These are phyloP conservation scores for Diutina catenulata DNA, from an alignment of 1,139 yeast species.

Conservation along the genomic window DNA sequence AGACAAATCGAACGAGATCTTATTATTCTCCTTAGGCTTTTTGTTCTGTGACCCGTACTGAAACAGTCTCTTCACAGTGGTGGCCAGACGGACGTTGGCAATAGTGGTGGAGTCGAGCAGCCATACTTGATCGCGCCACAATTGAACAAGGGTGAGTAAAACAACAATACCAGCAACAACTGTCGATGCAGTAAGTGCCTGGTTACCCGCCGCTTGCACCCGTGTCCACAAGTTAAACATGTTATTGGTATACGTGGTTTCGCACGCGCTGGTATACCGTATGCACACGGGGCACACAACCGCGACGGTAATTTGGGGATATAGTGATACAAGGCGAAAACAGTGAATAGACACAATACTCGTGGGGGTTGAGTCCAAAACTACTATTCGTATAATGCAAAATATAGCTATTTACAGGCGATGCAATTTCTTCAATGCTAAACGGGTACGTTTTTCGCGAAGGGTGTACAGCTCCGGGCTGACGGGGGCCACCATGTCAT, in stretches of 20 bases:
- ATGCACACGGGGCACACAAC: too few species aligned
- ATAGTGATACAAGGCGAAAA: too few species aligned
- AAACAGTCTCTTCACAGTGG: conserved; percentile 49
- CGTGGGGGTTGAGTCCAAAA: too few species aligned
- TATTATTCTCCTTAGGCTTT: conserved; percentile 71
- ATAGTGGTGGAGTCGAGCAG: conserved; percentile 27
- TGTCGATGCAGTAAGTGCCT: conserved; percentile 41
- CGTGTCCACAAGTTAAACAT: conserved; percentile 32
- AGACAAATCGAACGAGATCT: conserved; percentile 59
- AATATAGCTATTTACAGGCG: too few species aligned
- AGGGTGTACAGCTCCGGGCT: conserved; percentile 3
- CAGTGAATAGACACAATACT: too few species aligned
- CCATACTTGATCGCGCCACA: conserved; percentile 34
- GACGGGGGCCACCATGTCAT: neutral
- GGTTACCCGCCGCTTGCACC: conserved; percentile 45
- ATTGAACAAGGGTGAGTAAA: conserved; percentile 37
- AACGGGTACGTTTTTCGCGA: too few species aligned
- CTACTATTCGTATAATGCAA: too few species aligned
- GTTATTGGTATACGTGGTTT: neutral
- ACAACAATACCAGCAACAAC: conserved; percentile 35
- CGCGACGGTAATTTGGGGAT: too few species aligned
- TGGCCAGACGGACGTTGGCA: conserved; percentile 26
- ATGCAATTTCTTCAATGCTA: too few species aligned
- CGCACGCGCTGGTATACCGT: too few species aligned
- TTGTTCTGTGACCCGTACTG: conserved; percentile 62